Conservation (phyloP, 2,329 filamentous ascomycete species). For the Cladophialophora yegresii region DNA sequence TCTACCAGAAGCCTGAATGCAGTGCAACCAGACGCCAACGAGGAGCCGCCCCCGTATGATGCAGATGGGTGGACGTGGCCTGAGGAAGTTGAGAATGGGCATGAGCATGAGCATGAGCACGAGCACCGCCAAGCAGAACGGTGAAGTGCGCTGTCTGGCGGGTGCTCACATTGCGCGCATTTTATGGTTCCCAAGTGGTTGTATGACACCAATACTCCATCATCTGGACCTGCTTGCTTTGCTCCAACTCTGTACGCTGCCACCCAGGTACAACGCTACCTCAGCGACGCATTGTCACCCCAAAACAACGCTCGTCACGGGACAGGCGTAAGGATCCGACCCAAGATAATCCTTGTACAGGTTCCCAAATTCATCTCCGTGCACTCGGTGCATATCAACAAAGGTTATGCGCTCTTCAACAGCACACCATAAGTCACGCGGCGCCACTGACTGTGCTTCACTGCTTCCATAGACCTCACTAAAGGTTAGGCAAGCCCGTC, state of each 20-base stretch:
- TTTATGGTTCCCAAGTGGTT: background rate
- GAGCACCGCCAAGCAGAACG: background rate
- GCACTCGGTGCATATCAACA: background rate
- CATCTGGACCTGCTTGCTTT: background rate
- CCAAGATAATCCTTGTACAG: background rate
- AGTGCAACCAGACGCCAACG: background rate
- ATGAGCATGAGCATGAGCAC: background rate
- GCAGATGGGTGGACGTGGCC: conserved; percentile 27
- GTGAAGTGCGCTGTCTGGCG: background rate
- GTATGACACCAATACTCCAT: background rate
- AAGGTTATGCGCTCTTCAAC: background rate
- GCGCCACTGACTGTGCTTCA: background rate
- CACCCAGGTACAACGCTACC: background rate
- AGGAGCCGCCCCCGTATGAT: conserved; percentile 27
- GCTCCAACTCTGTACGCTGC: background rate
- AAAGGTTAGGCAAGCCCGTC: background rate
- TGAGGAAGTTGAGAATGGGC: background rate
- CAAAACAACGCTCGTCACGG: background rate
- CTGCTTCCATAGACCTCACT: background rate
- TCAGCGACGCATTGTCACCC: background rate
- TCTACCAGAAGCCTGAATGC: background rate
- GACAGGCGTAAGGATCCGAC: background rate
- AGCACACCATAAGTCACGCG: background rate
- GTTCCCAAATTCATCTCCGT: background rate
- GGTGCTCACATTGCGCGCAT: background rate